These are phyloP conservation scores for Spergularia marina DNA, from an alignment of 148 eudicot species.

Conservation along the genomic window DNA sequence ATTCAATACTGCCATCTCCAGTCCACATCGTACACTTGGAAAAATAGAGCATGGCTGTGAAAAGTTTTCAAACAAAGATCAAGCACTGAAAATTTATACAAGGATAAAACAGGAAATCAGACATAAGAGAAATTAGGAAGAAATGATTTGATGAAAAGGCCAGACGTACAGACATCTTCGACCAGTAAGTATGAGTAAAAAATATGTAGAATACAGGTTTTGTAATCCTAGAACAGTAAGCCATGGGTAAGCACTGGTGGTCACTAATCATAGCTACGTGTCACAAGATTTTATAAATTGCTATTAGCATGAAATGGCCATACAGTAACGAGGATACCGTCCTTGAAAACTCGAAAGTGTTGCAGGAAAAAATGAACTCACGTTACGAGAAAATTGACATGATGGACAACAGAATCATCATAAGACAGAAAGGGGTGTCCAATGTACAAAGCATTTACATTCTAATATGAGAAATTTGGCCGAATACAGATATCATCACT, in stretches of 20 bases:
- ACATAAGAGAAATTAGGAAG: not conserved
- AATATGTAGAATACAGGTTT: not conserved
- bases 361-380: not conserved
- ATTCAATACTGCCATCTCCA: constrained; percentile 94
- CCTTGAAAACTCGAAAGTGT: not conserved
- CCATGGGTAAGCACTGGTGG: not conserved
- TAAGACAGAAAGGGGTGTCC: not conserved
- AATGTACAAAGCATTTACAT: not conserved
- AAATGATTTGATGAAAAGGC: not conserved
- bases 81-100: not conserved
- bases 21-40: constrained; percentile 93
- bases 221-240: not conserved
- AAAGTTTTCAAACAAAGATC: constrained; percentile 5
- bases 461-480: not conserved
- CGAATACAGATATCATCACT: not conserved
- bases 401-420: not conserved
- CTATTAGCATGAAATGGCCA: not conserved
- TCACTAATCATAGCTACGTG: not conserved
- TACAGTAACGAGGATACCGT: not conserved
- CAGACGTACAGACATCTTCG: not conserved
- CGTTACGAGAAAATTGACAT: not conserved
- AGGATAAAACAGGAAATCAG: not conserved
- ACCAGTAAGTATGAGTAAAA: not conserved
- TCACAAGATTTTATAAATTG: too few relatives aligned
- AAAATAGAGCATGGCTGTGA: constrained; percentile 68